Percentiles rank a stretch among this genome's conserved stretches.
These are phyloP conservation scores for Diddensiella transvaalensis DNA, from an alignment of 805 yeast genomes.

Conservation along the genomic window DNA sequence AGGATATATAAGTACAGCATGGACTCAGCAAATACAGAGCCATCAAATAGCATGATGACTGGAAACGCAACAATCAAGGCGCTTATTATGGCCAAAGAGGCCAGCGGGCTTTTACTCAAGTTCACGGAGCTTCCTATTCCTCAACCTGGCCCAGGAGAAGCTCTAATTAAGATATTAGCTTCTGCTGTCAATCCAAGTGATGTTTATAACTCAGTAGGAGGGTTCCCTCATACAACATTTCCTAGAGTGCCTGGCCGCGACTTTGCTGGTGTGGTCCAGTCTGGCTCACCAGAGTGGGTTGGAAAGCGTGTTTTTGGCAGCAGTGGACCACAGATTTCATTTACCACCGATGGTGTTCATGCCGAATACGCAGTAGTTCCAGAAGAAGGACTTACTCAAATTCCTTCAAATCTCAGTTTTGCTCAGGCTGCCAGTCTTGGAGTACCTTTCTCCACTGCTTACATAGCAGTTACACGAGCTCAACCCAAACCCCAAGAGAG, in stretches of 20 bases:
- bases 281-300: background rate
- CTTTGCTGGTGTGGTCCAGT: slow-evolving; percentile 6
- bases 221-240: slow-evolving; percentile 7
- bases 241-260: slow-evolving; percentile 11
- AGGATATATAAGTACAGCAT: too few species aligned
- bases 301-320: slow-evolving; percentile 7
- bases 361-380: slow-evolving; percentile 10
- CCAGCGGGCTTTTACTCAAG: background rate
- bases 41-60: background rate
- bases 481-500: background rate
- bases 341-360: slow-evolving; percentile 8
- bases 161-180: slow-evolving; percentile 1
- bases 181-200: slow-evolving; percentile 11
- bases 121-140: slow-evolving; percentile 1
- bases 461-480: background rate
- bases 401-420: background rate
- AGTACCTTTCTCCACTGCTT: slow-evolving; percentile 5
- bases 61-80: background rate
- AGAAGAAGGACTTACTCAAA: background rate
- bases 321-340: slow-evolving; percentile 3
- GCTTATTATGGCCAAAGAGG: background rate
- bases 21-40: background rate
- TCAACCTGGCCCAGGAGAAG: background rate
- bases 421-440: slow-evolving; percentile 8
- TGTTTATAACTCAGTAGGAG: slow-evolving; percentile 3